Conservation (phyloP, 2,329 filamentous ascomycete genomes). For the Colletotrichum sp. region DNA sequence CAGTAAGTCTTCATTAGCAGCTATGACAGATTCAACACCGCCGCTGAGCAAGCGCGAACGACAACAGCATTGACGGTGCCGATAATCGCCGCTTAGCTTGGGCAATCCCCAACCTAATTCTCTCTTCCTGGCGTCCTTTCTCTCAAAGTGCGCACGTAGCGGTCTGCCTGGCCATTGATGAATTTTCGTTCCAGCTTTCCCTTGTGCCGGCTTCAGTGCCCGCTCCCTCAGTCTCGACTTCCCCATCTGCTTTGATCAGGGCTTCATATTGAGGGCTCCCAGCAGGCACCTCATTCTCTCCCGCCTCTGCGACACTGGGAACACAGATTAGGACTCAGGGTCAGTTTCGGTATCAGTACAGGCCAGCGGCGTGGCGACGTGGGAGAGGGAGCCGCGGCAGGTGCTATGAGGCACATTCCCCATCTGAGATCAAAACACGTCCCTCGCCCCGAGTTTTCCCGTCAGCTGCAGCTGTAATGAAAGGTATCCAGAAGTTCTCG, state of each 20-base stretch:
- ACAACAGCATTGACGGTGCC: background rate
- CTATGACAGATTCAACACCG: background rate
- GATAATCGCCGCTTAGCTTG: background rate
- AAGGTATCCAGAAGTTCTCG: background rate
- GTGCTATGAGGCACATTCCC: background rate
- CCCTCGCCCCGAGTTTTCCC: background rate
- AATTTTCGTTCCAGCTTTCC: background rate
- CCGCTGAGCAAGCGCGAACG: background rate
- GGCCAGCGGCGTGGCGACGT: background rate
- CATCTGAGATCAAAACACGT: background rate
- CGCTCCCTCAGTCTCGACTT: background rate
- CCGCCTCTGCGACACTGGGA: background rate
- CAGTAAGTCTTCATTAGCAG: background rate
- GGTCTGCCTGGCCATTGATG: background rate
- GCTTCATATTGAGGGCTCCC: background rate
- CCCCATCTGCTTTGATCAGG: background rate
- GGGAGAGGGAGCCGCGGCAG: background rate
- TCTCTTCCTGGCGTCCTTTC: background rate
- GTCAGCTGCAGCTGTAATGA: background rate
- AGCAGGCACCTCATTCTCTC: background rate
- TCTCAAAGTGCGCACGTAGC: background rate
- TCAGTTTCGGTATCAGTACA: background rate
- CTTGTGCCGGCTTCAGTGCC: background rate
- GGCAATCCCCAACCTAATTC: background rate
- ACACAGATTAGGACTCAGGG: background rate